Percentiles rank a stretch among this genome's conserved stretches.
Conservation (phyloP, 129 eudicot genomes). For the Erigeron canadensis region DNA sequence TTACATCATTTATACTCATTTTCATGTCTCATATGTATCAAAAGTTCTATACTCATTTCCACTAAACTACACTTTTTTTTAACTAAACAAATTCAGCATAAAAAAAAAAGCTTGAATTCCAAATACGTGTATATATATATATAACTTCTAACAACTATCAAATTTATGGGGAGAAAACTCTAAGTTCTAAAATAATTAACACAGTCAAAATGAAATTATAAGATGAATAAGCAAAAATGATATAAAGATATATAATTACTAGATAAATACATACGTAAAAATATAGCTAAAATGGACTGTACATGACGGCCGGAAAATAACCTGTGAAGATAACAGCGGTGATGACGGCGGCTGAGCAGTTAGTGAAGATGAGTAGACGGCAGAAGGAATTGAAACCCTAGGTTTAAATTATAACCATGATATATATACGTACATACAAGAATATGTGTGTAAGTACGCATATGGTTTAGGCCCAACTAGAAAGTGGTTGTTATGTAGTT, state of each 20-base stretch:
- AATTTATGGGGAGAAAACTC: no score
- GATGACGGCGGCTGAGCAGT: conserved; percentile 26
- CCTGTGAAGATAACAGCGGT: conserved; percentile 26
- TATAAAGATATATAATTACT: background rate
- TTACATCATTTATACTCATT: background rate
- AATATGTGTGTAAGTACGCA: background rate
- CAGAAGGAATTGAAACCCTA: conserved; percentile 33
- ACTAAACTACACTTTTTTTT: no score
- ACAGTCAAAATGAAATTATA: no score
- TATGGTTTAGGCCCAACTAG: conserved; percentile 10
- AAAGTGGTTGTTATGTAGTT: background rate
- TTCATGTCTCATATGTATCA: background rate
- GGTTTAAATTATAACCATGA: conserved; percentile 24
- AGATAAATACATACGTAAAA: background rate
- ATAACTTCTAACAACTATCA: no score
- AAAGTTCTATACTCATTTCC: background rate
- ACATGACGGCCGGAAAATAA: background rate
- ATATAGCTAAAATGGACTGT: background rate
- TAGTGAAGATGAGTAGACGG: conserved; percentile 20
- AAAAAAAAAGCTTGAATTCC: no score
- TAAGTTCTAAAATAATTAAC: no score
- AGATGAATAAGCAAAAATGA: background rate
- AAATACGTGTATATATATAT: no score
- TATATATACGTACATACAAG: background rate
- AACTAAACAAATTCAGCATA: no score